Evolutionary conservation across 257 asterid species (phyloP).

Genomic region (Solanum virginianum): DNA sequence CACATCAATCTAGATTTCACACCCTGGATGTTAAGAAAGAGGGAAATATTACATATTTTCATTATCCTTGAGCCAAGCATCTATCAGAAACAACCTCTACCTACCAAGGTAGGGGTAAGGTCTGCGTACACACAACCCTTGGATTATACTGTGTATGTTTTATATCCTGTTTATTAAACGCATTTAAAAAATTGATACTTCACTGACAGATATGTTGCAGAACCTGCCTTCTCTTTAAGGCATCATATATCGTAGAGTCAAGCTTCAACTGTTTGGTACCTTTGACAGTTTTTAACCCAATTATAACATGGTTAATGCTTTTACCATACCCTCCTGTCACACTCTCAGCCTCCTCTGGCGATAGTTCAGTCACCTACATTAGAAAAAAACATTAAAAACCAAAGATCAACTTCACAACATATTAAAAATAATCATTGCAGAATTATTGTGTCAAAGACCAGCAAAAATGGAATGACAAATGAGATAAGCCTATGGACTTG

Average conservation of each 20-base stretch:
- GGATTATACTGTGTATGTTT: neutral
- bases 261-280: constrained; percentile 90
- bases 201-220: neutral
- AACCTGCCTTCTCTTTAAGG: constrained; percentile 22
- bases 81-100: neutral
- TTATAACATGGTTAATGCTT: constrained; percentile 74
- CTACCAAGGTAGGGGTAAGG: neutral
- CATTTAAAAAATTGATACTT: neutral
- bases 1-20: neutral
- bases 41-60: neutral
- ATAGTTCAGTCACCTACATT: constrained; percentile 77
- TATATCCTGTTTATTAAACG: no score
- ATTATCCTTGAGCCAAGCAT: neutral
- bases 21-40: neutral
- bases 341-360: constrained; percentile 93
- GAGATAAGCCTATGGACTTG: constrained; percentile 1
- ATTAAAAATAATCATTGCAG: neutral
- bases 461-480: neutral
- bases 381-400: neutral
- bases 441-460: neutral
- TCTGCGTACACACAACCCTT: neutral
- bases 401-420: neutral
- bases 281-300: constrained; percentile 83
- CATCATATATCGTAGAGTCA: constrained; percentile 78
- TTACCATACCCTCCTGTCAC: constrained; percentile 90